Base-by-base conservation (phyloP, 2,329 filamentous ascomycete species). In the Parastagonospora nodorum region DNA sequence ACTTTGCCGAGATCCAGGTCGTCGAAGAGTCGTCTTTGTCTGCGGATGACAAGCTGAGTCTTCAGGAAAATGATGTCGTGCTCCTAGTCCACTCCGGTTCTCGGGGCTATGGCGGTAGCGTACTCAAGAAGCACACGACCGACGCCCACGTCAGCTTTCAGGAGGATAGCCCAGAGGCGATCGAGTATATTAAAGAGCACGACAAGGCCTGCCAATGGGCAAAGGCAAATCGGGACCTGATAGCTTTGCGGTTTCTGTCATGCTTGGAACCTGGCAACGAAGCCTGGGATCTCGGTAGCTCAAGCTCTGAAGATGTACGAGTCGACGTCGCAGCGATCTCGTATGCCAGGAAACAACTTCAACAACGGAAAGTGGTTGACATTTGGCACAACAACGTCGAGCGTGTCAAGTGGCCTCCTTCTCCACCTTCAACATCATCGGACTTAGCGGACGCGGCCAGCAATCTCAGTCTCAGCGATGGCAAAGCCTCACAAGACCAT, bases 371-470 rank as follows among this genome's bases (percentile, higher is more conserved):
- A 39, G 60, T 74, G 0, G 61, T 75, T 11, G 71, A 74, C 42
- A 73, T 74, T 30, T 70, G 64, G 60, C 73, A 74, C 48, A 74
- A 74, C 54, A 74, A 73, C 39, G 64, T 75, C 14, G 64, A 71
- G 33, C 57, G 54, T 6, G 61, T 67, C 2, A 49, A 44, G 2
- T 74, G 71, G 72, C 71, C 71, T 8, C 69, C 66, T 10, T 39
- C 49, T 12, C 51, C 54, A 3, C 31, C 46, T 10, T 33, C 16
- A 15, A 19, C 46, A 32, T 41, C 39, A 2, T 42, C 47, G 1
- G 30, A 33, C 35, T 7, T 54, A 15, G 8, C 45, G 8, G 48
- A 51, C 15, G 35, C 14, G 6, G 30, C 31, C 9, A 36, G 30
- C 27, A 32, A 42, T 11, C 8, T 47, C 4, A 48, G 14, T 24